Conservation (phyloP, 257 asterid species). For the Ilex asprella region DNA sequence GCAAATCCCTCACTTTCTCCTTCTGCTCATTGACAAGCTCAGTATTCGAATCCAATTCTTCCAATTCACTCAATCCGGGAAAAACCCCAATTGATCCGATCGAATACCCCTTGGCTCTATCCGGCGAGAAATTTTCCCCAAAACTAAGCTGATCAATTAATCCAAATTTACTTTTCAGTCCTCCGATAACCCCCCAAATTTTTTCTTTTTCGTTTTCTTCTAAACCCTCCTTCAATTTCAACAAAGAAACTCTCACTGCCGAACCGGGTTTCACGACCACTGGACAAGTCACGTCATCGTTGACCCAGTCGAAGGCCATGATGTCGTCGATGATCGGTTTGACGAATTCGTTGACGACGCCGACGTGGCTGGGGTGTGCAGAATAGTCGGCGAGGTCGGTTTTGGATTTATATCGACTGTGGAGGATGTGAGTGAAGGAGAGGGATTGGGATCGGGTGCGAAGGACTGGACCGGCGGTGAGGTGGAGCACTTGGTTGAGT, state of each 20-base stretch:
- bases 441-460: conserved; percentile 50
- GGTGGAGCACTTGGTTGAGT: conserved; percentile 63
- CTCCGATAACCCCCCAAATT: conserved; percentile 37
- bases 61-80: conserved; percentile 45
- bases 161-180: conserved; percentile 39
- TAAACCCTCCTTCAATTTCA: conserved; percentile 50
- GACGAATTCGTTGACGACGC: conserved; percentile 40
- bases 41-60: conserved; percentile 41
- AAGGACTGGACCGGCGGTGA: conserved; percentile 65
- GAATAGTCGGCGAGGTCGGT: conserved; percentile 52
- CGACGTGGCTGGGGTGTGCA: conserved; percentile 51
- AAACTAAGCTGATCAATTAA: conserved; percentile 49
- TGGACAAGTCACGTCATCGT: conserved; percentile 28
- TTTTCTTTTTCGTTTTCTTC: conserved; percentile 43
- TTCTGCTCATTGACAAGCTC: conserved; percentile 45
- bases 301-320: conserved; percentile 71
- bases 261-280: conserved; percentile 37
- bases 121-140: conserved; percentile 83
- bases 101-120: conserved; percentile 72
- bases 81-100: conserved; percentile 69
- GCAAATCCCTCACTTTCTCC: conserved; percentile 48
- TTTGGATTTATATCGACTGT: conserved; percentile 63
- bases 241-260: conserved; percentile 36
- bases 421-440: conserved; percentile 85
- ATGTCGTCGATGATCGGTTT: conserved; percentile 46